Evolutionary conservation across 352 stramenopile species (phyloP).

Genomic region (Phytophthora palmivora): DNA sequence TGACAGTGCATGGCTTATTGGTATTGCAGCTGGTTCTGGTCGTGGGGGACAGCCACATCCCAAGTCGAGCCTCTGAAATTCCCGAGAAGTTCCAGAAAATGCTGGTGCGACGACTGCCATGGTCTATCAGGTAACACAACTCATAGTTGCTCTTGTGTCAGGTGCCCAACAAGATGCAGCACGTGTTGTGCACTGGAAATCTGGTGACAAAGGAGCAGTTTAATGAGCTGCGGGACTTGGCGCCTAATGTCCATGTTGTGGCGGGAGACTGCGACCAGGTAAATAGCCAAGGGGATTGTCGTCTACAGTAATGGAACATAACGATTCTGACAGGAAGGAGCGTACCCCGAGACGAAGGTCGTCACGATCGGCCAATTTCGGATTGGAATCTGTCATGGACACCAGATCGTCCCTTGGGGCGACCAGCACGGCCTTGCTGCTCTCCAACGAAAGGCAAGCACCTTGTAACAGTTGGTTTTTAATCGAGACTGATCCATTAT

Average conservation of each 20-base stretch:
- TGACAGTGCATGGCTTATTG: conserved; percentile 3
- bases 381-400: conserved; percentile 97
- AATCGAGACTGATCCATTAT: background rate
- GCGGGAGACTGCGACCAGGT: conserved; percentile 95
- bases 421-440: conserved; percentile 89
- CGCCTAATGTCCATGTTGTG: conserved; percentile 97
- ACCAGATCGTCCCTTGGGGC: conserved; percentile 95
- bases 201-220: conserved; percentile 95
- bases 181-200: conserved; percentile 99
- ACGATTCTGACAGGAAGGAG: conserved; percentile 48
- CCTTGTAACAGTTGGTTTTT: background rate
- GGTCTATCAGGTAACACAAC: too few relatives aligned
- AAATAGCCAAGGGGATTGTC: background rate
- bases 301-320: background rate
- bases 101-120: conserved; percentile 70
- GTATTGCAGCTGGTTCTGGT: conserved; percentile 94
- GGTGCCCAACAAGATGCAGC: conserved; percentile 98
- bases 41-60: conserved; percentile 97
- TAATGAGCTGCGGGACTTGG: conserved; percentile 94
- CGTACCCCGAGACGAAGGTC: conserved; percentile 96
- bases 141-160: conserved; percentile 37
- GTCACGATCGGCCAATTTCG: conserved; percentile 96
- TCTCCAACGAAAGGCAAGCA: conserved; percentile 79
- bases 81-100: conserved; percentile 97
- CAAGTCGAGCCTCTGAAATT: conserved; percentile 93